Evolutionary conservation across 129 eudicot species (phyloP), one percentile per base, ranked within the genome.

Genomic region (Heracleum sosnowskyi): DNA sequence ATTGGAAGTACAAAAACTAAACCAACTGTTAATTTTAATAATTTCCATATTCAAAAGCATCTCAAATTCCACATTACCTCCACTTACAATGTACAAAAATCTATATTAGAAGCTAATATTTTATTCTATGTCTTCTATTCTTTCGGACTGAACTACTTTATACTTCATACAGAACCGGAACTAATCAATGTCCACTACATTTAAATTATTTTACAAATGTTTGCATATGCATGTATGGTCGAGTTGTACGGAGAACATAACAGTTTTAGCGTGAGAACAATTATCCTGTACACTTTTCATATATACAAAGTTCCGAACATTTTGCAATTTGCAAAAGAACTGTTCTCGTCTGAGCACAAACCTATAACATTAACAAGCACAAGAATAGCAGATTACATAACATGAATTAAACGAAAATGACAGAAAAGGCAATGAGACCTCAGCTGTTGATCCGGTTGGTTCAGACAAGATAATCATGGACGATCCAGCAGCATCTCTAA

Each of bases 391-490:
- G n/a, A 26, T 26, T 16, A 81, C 34, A 40, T 5, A 36, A 74
- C 26, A 69, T 34, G 35, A 9, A 7, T 36, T 9, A 26, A 51
- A 1, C 6, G 24, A 47, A 47, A 12, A 17, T n/a, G 2, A 51
- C 1, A 35, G 1, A 20, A 74, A 42, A 53, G n/a, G 51, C 11
- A 51, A 51, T 71, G 78, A 49, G 63, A 91, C 97, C 97, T 91
- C 92, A 49, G 87, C 88, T 24, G 97, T 89, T 86, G 97, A 89
- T 85, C 97, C 97, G 81, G 85, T 87, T 31, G 90, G 97, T 78
- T 89, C 97, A 76, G 84, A 82, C 85, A 91, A 68, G 76, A 89
- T 76, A 63, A 91, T 60, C 62, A 81, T 78, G 5, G 87, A 80
- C 69, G 86, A 85, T 84, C 94, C 93, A 86, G 86, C 88, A 10